Evolutionary conservation across 1,284 basidiomycete species (phyloP), one percentile per base, ranked within the genome.

Genomic region (Volvariella volvacea): DNA sequence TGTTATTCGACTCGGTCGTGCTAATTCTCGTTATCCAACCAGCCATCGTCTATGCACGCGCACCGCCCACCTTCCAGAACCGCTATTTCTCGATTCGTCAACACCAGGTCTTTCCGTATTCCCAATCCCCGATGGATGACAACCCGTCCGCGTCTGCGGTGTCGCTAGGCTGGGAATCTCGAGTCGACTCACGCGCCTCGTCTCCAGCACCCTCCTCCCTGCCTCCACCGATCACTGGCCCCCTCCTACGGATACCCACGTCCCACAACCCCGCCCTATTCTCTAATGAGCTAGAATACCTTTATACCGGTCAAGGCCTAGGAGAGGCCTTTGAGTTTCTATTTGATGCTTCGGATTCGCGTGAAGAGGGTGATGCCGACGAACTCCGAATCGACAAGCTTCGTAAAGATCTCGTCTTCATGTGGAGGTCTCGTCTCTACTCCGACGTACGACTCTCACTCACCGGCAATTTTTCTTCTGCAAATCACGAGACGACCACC

Each of bases 21-120:
- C 52, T 20, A 50, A 37, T 17, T 42, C 16, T 50, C 20, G 50
- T 31, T 15, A 19, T 15, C 34, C 8, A 20, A 6, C 19, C 53
- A 93, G 93, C 92, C 31, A 84, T 98, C 54, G 83, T 98, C 1
- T 97, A 97, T 52, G 92, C 92, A 38, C 83, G 94, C 49, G 93
- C 94, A 17, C 89, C 91, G 3, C 85, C 88, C 19, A 81, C 78
- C 39, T 92, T 92, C 67, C 86, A 93, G 64, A 78, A 78, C 22
- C 75, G 87, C 28, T 93, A 92, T 57, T 93, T 93, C 60, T 79
- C 81, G 2, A 80, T 84, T 60, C 73, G 77, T 48, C 80, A 78
- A 42, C 67, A 74, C 19, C 39, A 45, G 52, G 73, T 71, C 20
- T 62, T 65, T n/a, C 78, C 78, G 0, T 82, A 78, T 56, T 70